A percentile compares a stretch with the other conserved stretches of the same genome.
Conservation (phyloP, 495 filamentous ascomycete species). For the Daldinia decipiens region DNA sequence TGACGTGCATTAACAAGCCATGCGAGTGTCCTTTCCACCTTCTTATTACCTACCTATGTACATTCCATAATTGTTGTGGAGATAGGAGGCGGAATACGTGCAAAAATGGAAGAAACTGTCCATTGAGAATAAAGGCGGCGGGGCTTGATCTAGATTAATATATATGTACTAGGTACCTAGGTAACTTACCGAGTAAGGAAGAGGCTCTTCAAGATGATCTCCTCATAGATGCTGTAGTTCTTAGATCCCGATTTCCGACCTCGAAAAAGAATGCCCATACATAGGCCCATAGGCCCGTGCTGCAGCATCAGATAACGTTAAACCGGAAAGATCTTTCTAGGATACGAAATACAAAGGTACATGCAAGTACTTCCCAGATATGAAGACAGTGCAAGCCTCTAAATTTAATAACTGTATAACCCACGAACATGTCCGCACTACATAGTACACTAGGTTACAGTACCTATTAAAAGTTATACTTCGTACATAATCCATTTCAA, state of each 20-base stretch:
- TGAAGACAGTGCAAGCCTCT: neutral
- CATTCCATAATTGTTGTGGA: conserved; percentile 4
- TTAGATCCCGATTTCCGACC: conserved; percentile 36
- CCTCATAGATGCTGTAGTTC: conserved; percentile 24
- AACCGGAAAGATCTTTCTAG: conserved; percentile 26
- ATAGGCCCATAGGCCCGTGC: conserved; percentile 33
- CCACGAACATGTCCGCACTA: neutral
- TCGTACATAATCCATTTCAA: too few species aligned
- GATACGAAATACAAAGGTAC: conserved; percentile 4
- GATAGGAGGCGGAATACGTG: neutral
- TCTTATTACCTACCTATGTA: neutral
- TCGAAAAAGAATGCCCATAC: conserved; percentile 21
- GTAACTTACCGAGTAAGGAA: conserved; percentile 7
- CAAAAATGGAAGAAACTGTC: neutral
- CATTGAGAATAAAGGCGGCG: conserved; percentile 3
- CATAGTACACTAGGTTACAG: too few species aligned
- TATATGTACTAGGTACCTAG: conserved; percentile 4
- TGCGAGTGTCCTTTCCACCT: neutral
- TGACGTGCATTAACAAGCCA: conserved; percentile 19
- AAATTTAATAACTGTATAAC: neutral
- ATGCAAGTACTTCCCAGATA: neutral
- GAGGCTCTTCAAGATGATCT: conserved; percentile 33
- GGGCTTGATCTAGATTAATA: conserved; percentile 5
- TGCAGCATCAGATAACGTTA: conserved; percentile 46
- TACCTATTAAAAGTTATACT: too few species aligned